Base-by-base conservation (phyloP, 495 filamentous ascomycete species). In the Penicillium ucsense region DNA sequence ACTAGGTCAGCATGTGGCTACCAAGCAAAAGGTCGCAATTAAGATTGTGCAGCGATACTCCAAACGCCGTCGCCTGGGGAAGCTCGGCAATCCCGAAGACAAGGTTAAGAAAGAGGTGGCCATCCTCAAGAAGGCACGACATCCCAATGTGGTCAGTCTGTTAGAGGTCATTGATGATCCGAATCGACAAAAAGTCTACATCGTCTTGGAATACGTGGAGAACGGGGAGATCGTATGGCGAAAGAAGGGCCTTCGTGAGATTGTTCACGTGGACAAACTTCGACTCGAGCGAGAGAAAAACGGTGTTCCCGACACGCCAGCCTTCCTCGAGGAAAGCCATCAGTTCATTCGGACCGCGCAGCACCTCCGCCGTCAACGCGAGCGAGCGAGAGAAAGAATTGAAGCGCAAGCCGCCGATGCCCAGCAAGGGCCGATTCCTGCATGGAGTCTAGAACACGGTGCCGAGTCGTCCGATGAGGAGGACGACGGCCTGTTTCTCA, bases 151-250 rank as follows among this genome's bases (percentile, higher is more conserved):
- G 36, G 94, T 97, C 49, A 89, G 85, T 57, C 72, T 99, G 42
- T 76, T 96, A 29, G 92, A 99, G 64, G 89, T 99, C 56, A 97
- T 99, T 56, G 92, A 99, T 57, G 92, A 99, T 62, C 89, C 90
- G 1, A 85, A 88, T 53, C 77, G 84, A 47, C 91, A 92, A 70
- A 99, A 99, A 67, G 94, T 99, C 47, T 97, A 99, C 67, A 87
- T 99, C 64, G 88, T 96, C 20, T 71, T 99, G 36, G 92, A 99
- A 62, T 90, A 86, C 63, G 89, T 96, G 49, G 86, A 95, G 59
- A 78, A 87, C 27, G 90, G 92, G 41, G 94, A 99, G 65, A 87
- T 99, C 33, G 73, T 86, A 20, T 99, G 92, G 92, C 80, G 91
- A 35, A 89, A 84, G 60, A 84, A 86, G 59, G 90, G 86, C 3